These are phyloP conservation scores for Paecilomyces sp. DNA, from an alignment of 2,329 filamentous ascomycete species.

Conservation along the genomic window DNA sequence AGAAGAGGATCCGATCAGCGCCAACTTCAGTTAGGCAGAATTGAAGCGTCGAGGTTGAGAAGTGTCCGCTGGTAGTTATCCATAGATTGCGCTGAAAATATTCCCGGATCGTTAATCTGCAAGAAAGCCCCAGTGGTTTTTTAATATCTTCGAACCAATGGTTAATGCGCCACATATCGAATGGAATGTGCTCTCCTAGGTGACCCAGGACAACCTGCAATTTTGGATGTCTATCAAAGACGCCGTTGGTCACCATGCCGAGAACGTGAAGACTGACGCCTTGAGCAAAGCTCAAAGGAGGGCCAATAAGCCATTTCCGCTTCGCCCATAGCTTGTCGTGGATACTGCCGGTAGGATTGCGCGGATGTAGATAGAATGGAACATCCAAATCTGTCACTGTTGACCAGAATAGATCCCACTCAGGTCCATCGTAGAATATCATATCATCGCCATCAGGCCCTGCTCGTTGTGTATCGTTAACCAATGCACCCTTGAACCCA, in stretches of 20 bases:
- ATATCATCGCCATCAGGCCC: slow-evolving; percentile 53
- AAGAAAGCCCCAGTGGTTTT: slow-evolving; percentile 30
- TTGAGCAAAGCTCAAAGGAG: slow-evolving; percentile 52
- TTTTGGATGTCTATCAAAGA: slow-evolving; percentile 43
- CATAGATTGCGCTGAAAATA: slow-evolving; percentile 36
- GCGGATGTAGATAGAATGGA: slow-evolving; percentile 58
- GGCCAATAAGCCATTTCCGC: slow-evolving; percentile 54
- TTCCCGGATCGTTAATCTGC: slow-evolving; percentile 38
- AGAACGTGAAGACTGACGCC: slow-evolving; percentile 54
- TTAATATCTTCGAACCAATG: slow-evolving; percentile 35
- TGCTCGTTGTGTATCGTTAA: slow-evolving; percentile 56
- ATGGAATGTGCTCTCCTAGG: slow-evolving; percentile 44
- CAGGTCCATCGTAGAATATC: slow-evolving; percentile 57
- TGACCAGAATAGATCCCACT: slow-evolving; percentile 55
- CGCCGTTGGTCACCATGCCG: slow-evolving; percentile 44
- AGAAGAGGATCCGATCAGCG: slow-evolving; percentile 33
- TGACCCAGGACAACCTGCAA: slow-evolving; percentile 44
- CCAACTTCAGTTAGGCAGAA: slow-evolving; percentile 34
- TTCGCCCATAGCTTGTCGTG: slow-evolving; percentile 54
- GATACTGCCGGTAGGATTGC: slow-evolving; percentile 50
- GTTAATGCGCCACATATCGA: slow-evolving; percentile 43
- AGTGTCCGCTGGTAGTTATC: slow-evolving; percentile 37
- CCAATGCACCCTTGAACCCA: slow-evolving; percentile 56
- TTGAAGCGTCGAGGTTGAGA: slow-evolving; percentile 32
- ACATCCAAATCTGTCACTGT: slow-evolving; percentile 54